phyloP scores from a whole-genome alignment of 2,329 filamentous ascomycete species.

The Epicoccum sorghinum region DNA sequence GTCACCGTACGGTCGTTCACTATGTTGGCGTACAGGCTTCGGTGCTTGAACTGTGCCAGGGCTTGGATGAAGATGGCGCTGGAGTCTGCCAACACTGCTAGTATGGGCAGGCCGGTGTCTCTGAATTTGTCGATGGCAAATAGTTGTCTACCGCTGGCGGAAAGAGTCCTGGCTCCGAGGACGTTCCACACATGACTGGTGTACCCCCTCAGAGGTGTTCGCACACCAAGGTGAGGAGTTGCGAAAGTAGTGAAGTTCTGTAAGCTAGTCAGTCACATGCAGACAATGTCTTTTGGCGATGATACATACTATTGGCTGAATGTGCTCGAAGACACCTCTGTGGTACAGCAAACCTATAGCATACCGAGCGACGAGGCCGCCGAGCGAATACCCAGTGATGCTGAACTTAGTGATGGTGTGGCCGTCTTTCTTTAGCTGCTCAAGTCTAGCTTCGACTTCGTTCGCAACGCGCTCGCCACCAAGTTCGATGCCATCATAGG shows the following conservation, averaged over 20 bases:
- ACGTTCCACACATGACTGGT: constrained; percentile 68
- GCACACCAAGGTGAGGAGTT: constrained; percentile 69
- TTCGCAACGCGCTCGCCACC: constrained; percentile 70
- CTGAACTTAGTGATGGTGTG: constrained; percentile 81
- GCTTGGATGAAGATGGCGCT: constrained; percentile 85
- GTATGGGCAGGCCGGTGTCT: constrained; percentile 77
- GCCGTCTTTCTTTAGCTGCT: constrained; percentile 63
- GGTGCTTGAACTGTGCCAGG: constrained; percentile 75
- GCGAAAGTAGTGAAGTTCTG: constrained; percentile 94
- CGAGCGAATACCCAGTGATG: constrained; percentile 87
- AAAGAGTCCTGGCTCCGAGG: constrained; percentile 80
- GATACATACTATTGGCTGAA: constrained; percentile 76
- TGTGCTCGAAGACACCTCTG: constrained; percentile 76
- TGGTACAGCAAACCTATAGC: constrained; percentile 82
- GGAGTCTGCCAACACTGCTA: constrained; percentile 81
- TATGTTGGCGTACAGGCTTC: constrained; percentile 83
- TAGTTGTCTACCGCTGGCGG: constrained; percentile 82
- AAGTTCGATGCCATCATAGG: constrained; percentile 71
- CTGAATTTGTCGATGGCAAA: constrained; percentile 88
- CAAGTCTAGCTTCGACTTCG: constrained; percentile 67
- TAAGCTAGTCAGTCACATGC: constrained; percentile 16
- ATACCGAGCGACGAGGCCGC: constrained; percentile 85
- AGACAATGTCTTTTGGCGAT: background rate
- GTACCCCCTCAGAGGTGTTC: constrained; percentile 52
- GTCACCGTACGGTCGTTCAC: constrained; percentile 82